Evolutionary conservation across 164 flowering plant species (phyloP), one percentile per base, ranked within the genome.

Genomic region (Amborella trichopoda): DNA sequence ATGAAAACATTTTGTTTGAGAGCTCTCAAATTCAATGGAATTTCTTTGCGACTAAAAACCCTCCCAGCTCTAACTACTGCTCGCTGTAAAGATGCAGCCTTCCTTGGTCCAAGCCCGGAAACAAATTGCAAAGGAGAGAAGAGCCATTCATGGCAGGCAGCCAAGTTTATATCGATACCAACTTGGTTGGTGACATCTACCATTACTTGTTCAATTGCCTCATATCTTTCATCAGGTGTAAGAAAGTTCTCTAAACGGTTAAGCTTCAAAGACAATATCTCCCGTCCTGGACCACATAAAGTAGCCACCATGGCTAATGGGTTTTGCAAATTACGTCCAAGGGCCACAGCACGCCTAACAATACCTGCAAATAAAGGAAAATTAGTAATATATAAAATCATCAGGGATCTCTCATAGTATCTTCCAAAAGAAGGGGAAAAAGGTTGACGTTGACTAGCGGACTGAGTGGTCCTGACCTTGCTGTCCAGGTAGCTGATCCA

Each of bases 251-350:
- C 96, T 11, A 69, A 60, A 20, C 78, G 52, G 58, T 32, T 46
- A 32, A 93, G 80, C 61, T 84, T 88, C 99, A 94, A 93, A 5
- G 96, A 93, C 32, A 83, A 68, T 40, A 93, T 76, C 65, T 93
- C 99, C 62, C 64, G 73, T 19, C 75, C 94, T 24, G 95, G 87
- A 21, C 99, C 99, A 72, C 99, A 93, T n/a, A 88, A 59, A 21
- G 96, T 81, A 28, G 95, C 83, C 65, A 71, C 80, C 95, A 83
- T 88, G 26, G 99, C 94, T 63, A 93, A 56, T 17, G 99, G 96
- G 64, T 85, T 93, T 68, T 93, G 99, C 49, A 88, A 76, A 60
- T 77, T 73, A 26, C 95, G 91, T 19, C 95, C 99, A 60, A 93
- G 91, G 51, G 94, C 96, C 44, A 76, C 99, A 63, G 99, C 96